Evolutionary conservation across 805 yeast species (phyloP), one percentile per base, ranked within the genome.

Genomic region (Barnettozyma salicaria): DNA sequence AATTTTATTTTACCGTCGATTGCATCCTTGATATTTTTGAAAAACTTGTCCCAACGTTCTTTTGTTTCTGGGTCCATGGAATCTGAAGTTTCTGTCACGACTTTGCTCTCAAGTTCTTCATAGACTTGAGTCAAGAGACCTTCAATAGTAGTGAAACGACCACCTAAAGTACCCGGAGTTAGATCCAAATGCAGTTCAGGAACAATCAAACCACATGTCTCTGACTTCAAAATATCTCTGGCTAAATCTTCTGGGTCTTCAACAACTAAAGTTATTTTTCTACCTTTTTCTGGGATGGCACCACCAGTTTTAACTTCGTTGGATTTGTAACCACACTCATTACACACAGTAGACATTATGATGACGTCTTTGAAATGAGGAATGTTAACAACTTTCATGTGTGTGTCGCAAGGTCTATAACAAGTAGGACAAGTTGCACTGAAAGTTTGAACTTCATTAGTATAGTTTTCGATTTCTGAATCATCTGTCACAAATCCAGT

Each of bases 221-320:
- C 99, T 13, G 95, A 80, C 64, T 92, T 92, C 52, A 92, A 72
- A 40, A 92, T 82, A 59, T 92, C 98, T 66, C 99, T 78, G 25
- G 95, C 80, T 52, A 92, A 71, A 67, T 92, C 99, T 49, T 87
- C 95, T 41, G 68, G 60, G 48, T 90, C 97, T 42, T 83, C 88
- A 45, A 90, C 79, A 45, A 68, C 69, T 36, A 92, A 68, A 2
- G 80, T 70, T 43, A 88, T 74, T 44, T 70, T 78, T 46, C 78
- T 78, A 44, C 97, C 99, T 59, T 78, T 71, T 3, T 68, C 81
- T 22, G 98, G 97, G 32, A 92, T 81, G 7, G 82, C 94, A 51
- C 99, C 99, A 42, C 99, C 99, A 5, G 98, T 92, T 65, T 90
- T 92, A 47, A 92, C 98, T 62, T 92, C 99, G 58, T 92, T 92